Evolutionary conservation across 768 basidiomycete species (phyloP).

Genomic region (Pholiota molesta): DNA sequence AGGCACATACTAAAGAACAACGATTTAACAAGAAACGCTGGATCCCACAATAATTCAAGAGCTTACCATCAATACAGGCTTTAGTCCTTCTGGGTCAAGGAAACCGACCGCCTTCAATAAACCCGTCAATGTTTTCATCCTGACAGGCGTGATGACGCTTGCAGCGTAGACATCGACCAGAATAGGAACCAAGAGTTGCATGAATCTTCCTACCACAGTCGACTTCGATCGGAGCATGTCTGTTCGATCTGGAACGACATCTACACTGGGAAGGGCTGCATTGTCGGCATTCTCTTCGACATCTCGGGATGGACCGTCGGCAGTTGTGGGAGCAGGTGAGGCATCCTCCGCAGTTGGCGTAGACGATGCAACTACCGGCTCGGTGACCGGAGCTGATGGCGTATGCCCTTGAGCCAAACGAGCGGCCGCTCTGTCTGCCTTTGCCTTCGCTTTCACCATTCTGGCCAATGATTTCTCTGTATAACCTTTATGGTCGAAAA

Average conservation of each 20-base stretch:
- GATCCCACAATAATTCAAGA: not conserved
- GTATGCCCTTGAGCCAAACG: slow-evolving; percentile 47
- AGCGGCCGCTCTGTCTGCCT: slow-evolving; percentile 76
- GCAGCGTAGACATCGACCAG: slow-evolving; percentile 99
- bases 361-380: slow-evolving; percentile 28
- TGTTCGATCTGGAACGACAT: slow-evolving; percentile 56
- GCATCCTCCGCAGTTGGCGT: slow-evolving; percentile 28
- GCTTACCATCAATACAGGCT: slow-evolving; percentile 76
- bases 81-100: slow-evolving; percentile 75
- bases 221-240: slow-evolving; percentile 77
- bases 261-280: slow-evolving; percentile 36
- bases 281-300: slow-evolving; percentile 41
- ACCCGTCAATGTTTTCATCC: slow-evolving; percentile 87
- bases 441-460: slow-evolving; percentile 81
- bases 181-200: slow-evolving; percentile 89
- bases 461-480: slow-evolving; percentile 83
- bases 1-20: slow-evolving; percentile 73
- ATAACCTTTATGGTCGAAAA: slow-evolving; percentile 91
- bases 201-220: slow-evolving; percentile 80
- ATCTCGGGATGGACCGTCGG: slow-evolving; percentile 38
- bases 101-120: slow-evolving; percentile 92
- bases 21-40: slow-evolving; percentile 13
- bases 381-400: slow-evolving; percentile 23
- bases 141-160: slow-evolving; percentile 85
- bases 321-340: slow-evolving; percentile 26